Conservation (phyloP, 371 early-diverging fungal genomes). For the Mucor plumbeus region DNA sequence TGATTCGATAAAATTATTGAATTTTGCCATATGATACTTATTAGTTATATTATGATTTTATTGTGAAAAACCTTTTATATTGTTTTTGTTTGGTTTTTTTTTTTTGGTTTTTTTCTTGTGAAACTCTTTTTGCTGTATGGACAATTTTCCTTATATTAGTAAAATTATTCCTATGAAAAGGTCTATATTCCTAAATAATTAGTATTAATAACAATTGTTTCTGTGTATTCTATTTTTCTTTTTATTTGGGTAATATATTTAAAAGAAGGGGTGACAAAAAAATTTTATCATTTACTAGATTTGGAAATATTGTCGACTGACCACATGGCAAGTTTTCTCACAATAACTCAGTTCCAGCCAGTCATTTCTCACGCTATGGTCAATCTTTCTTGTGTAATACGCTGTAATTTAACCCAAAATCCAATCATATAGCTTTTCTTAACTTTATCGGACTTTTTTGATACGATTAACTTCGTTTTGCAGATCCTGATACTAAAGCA, state of each 20-base stretch:
- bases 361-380: constrained; percentile 26
- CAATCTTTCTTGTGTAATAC: not conserved
- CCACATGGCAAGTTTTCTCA: constrained; percentile 27
- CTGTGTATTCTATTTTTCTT: not conserved
- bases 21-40: constrained; percentile 17
- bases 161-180: not conserved
- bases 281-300: constrained; percentile 5
- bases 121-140: not conserved
- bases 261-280: not conserved
- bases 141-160: not conserved
- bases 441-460: constrained; percentile 1
- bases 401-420: not conserved
- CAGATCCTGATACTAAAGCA: not conserved
- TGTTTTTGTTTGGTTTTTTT: not conserved
- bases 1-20: not conserved
- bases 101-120: not conserved
- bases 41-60: not conserved
- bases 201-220: not conserved
- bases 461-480: not conserved
- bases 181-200: constrained; percentile 5
- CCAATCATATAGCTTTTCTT: not conserved
- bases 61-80: not conserved
- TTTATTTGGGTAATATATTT: not conserved
- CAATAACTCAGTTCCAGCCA: constrained; percentile 16
- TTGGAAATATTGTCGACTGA: constrained; percentile 4